These are phyloP conservation scores for Aspergillus saccharolyticus DNA, from an alignment of 495 filamentous ascomycete genomes.

Conservation along the genomic window DNA sequence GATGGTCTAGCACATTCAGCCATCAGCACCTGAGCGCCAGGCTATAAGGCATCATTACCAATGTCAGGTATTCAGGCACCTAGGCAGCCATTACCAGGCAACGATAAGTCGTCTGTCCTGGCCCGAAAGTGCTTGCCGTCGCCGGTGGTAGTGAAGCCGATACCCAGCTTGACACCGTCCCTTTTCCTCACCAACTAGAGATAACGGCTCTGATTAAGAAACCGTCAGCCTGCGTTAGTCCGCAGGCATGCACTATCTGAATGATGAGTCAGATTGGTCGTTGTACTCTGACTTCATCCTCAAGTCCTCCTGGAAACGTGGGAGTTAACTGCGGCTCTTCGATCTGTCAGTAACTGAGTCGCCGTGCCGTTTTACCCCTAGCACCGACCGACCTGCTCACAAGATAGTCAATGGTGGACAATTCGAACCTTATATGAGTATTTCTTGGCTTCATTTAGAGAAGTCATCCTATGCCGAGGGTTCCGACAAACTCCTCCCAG, in stretches of 20 bases:
- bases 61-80: slow-evolving; percentile 1
- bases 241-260: not conserved
- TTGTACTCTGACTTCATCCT: not conserved
- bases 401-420: too few relatives aligned
- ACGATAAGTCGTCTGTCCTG: too few relatives aligned
- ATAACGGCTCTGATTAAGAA: not conserved
- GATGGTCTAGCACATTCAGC: not conserved
- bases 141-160: too few relatives aligned
- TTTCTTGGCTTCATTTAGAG: not conserved
- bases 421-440: not conserved
- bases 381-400: too few relatives aligned
- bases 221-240: not conserved
- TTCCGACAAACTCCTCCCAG: not conserved
- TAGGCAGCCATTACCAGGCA: slow-evolving; percentile 1
- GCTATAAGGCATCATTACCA: not conserved
- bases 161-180: not conserved
- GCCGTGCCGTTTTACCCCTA: too few relatives aligned
- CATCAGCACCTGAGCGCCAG: not conserved
- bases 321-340: not conserved
- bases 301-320: not conserved
- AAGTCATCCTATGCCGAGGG: not conserved
- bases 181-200: not conserved
- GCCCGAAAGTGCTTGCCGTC: too few relatives aligned
- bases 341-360: not conserved
- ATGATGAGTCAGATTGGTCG: not conserved